Evolutionary conservation across 257 asterid genomes (phyloP), one percentile per base, ranked within the genome.

Genomic region (Nicotiana noctiflora): DNA sequence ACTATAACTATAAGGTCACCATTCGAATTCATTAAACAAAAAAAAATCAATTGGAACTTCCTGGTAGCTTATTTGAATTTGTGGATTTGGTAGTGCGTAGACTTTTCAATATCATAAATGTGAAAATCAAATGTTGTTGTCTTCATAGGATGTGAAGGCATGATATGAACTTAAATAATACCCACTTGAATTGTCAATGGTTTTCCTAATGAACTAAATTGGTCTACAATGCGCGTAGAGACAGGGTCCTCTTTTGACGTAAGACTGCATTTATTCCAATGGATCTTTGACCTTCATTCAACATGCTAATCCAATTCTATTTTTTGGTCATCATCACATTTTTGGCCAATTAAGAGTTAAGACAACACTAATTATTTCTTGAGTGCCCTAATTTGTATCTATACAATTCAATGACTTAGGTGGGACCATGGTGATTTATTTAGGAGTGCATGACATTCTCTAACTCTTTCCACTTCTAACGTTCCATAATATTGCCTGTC

Each of bases 161-260:
- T 12, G 40, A 72, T 46, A 72, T 72, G 78, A 72, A 72, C 19
- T 72, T 55, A 23, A 70, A 6, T 40, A 44, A 70, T 70, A 44
- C 21, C 57, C 3, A 21, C 19, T 9, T 40, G 23, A 72, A 46
- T 46, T 21, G 60, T 72, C 78, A 72, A 46, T 72, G 40, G 60
- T 46, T 40, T 72, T 46, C 61, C 40, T 12, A 44, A 70, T 23
- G 8, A 70, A 70, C 23, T 70, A 59, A 44, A 46, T 19, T 23
- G 60, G 60, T 46, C 78, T 46, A 5, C 60, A 72, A 72, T 72
- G 40, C 78, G 78, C 78, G 78, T 72, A 13, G 60, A 72, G 23
- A 44, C 77, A 21, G 2, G 25, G 25, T 12, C 18, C 57, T 8
- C 49, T 40, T 40, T 40, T 8, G 49, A 40, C 12, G 49, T 40